Evolutionary conservation across 2,329 filamentous ascomycete genomes (phyloP).

Genomic region (Fusarium sp.): DNA sequence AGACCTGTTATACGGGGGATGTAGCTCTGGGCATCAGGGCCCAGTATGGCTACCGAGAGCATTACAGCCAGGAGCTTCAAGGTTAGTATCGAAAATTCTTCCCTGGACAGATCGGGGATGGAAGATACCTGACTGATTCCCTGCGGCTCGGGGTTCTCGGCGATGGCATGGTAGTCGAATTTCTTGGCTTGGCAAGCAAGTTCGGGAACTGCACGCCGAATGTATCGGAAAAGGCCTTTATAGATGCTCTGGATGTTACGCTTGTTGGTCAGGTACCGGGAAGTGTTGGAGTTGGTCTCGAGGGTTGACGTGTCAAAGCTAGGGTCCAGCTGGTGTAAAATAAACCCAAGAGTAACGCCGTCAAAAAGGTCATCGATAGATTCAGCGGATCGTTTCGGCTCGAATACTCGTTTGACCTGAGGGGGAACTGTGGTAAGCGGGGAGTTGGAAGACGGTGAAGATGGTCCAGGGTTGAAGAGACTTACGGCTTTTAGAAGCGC

Average conservation of each 20-base stretch:
- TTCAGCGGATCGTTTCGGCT: constrained; percentile 56
- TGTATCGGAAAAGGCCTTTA: constrained; percentile 64
- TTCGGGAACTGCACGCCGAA: constrained; percentile 61
- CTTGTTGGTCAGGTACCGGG: constrained; percentile 58
- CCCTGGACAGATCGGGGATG: neutral
- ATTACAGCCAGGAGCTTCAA: constrained; percentile 68
- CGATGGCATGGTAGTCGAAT: constrained; percentile 66
- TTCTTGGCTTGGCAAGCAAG: constrained; percentile 62
- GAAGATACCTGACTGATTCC: constrained; percentile 61
- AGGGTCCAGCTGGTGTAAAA: constrained; percentile 66
- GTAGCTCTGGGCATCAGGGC: constrained; percentile 64
- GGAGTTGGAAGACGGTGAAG: constrained; percentile 10
- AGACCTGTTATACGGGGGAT: constrained; percentile 56
- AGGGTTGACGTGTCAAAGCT: constrained; percentile 65
- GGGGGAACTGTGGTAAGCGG: constrained; percentile 21
- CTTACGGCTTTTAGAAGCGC: constrained; percentile 66
- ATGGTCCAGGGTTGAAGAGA: constrained; percentile 23
- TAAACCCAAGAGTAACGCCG: constrained; percentile 62
- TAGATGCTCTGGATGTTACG: constrained; percentile 64
- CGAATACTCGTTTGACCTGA: constrained; percentile 53
- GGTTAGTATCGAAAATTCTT: constrained; percentile 4
- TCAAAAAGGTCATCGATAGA: constrained; percentile 63
- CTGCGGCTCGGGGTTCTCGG: constrained; percentile 63
- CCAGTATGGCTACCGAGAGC: constrained; percentile 67
- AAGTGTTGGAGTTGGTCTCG: constrained; percentile 55